Evolutionary conservation across 164 flowering plant species (phyloP).

Genomic region (Berberis vulgaris): DNA sequence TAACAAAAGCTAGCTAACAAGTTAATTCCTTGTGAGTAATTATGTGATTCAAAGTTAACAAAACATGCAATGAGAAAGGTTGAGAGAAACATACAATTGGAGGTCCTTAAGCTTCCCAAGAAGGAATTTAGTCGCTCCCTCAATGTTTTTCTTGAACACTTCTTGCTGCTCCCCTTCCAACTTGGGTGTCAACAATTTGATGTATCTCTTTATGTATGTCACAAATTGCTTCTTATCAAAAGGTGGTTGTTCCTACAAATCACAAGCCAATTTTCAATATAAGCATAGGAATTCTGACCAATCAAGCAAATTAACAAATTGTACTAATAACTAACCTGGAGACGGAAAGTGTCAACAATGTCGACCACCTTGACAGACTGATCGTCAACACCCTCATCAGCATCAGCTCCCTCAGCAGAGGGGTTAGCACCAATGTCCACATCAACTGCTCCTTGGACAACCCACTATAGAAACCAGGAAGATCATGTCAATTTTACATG

Average conservation of each 20-base stretch:
- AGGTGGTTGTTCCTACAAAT: constrained; percentile 84
- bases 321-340: constrained; percentile 43
- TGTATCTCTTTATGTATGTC: constrained; percentile 54
- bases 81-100: constrained; percentile 53
- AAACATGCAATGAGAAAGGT: neutral
- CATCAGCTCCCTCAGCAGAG: constrained; percentile 76
- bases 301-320: neutral
- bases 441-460: constrained; percentile 70
- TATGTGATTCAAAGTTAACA: too few species aligned
- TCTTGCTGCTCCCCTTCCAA: constrained; percentile 58
- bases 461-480: constrained; percentile 55
- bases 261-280: constrained; percentile 27
- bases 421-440: constrained; percentile 91
- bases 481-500: constrained; percentile 6
- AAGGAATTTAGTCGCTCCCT: constrained; percentile 66
- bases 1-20: neutral
- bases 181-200: constrained; percentile 64
- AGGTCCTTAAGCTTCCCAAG: constrained; percentile 67
- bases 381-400: constrained; percentile 82
- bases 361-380: constrained; percentile 77
- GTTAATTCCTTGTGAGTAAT: neutral
- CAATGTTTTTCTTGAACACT: constrained; percentile 59
- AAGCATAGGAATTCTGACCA: neutral
- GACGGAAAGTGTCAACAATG: constrained; percentile 84
- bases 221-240: constrained; percentile 79